Conservation (phyloP, 805 yeast species). For the Saturnispora silvae region DNA sequence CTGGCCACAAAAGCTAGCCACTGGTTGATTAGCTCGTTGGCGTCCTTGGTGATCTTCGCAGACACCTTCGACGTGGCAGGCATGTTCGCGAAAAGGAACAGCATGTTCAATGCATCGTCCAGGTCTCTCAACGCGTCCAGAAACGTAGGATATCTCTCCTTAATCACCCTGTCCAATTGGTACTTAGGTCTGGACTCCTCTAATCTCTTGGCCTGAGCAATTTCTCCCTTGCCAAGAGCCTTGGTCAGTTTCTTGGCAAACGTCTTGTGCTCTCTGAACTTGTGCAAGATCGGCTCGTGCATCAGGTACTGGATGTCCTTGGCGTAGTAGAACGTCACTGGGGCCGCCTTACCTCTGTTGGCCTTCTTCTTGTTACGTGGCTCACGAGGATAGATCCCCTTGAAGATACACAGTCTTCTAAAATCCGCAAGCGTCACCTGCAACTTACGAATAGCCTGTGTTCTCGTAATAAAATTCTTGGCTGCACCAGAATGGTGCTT, state of each 20-base stretch:
- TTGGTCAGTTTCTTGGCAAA: slow-evolving; percentile 84
- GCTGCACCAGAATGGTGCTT: slow-evolving; percentile 83
- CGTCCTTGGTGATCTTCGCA: slow-evolving; percentile 76
- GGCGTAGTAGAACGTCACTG: slow-evolving; percentile 84
- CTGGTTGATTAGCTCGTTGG: slow-evolving; percentile 77
- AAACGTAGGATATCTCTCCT: slow-evolving; percentile 93
- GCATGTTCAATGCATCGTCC: slow-evolving; percentile 93
- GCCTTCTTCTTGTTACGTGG: slow-evolving; percentile 95
- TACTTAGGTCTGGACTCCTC: slow-evolving; percentile 76
- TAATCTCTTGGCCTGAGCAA: slow-evolving; percentile 75
- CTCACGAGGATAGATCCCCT: slow-evolving; percentile 95
- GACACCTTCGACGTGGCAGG: slow-evolving; percentile 85
- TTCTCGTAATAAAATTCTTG: slow-evolving; percentile 82
- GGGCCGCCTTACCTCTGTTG: slow-evolving; percentile 95
- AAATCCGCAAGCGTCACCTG: slow-evolving; percentile 94
- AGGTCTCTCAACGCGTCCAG: slow-evolving; percentile 85
- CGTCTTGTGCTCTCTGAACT: slow-evolving; percentile 91
- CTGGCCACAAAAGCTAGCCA: slow-evolving; percentile 92
- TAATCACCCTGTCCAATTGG: slow-evolving; percentile 80
- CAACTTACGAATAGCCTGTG: slow-evolving; percentile 85
- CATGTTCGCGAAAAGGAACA: slow-evolving; percentile 85
- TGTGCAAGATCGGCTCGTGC: slow-evolving; percentile 88
- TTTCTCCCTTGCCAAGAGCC: slow-evolving; percentile 88
- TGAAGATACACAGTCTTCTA: slow-evolving; percentile 93
- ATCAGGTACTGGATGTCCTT: slow-evolving; percentile 90